A percentile compares a stretch with the other conserved stretches of the same genome.
Evolutionary conservation across 2,329 filamentous ascomycete genomes (phyloP).

Genomic region (Pseudogymnoascus sp.): DNA sequence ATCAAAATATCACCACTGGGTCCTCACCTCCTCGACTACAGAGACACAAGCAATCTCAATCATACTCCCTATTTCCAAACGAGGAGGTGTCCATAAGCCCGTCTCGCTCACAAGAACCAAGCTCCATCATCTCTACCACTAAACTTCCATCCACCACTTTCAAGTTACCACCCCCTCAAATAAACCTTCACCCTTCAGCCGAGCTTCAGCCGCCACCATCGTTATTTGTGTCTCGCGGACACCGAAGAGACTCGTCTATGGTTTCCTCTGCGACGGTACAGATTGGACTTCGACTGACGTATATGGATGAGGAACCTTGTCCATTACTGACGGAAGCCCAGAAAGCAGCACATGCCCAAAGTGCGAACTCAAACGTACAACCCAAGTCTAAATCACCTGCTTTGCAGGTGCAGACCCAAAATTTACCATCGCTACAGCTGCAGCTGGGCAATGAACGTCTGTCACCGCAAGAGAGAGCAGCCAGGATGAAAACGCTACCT

Average conservation of each 20-base stretch:
- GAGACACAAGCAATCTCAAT: not conserved
- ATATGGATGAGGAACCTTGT: slow-evolving; percentile 29
- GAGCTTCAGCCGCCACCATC: slow-evolving; percentile 20
- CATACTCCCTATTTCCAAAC: slow-evolving; percentile 5
- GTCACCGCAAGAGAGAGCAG: slow-evolving; percentile 27
- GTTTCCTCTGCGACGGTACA: slow-evolving; percentile 62
- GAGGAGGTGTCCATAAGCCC: not conserved
- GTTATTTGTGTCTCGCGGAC: slow-evolving; percentile 17
- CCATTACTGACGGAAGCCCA: slow-evolving; percentile 28
- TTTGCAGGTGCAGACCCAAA: slow-evolving; percentile 14
- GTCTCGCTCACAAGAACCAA: slow-evolving; percentile 15
- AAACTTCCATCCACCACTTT: slow-evolving; percentile 10
- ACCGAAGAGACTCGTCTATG: slow-evolving; percentile 51
- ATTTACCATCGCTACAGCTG: slow-evolving; percentile 20
- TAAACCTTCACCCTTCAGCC: not conserved
- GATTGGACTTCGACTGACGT: slow-evolving; percentile 61
- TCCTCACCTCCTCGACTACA: not conserved
- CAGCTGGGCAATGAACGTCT: slow-evolving; percentile 20
- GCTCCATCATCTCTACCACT: slow-evolving; percentile 26
- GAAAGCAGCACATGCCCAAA: slow-evolving; percentile 22
- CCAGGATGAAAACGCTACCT: slow-evolving; percentile 33
- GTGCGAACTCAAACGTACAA: slow-evolving; percentile 13
- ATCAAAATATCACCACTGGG: not conserved
- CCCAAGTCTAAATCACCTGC: slow-evolving; percentile 2
- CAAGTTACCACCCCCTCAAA: not conserved